Percentiles rank a stretch among this genome's conserved stretches.
These are phyloP conservation scores for Yamadazyma scolyti DNA, from an alignment of 805 yeast genomes.

Conservation along the genomic window DNA sequence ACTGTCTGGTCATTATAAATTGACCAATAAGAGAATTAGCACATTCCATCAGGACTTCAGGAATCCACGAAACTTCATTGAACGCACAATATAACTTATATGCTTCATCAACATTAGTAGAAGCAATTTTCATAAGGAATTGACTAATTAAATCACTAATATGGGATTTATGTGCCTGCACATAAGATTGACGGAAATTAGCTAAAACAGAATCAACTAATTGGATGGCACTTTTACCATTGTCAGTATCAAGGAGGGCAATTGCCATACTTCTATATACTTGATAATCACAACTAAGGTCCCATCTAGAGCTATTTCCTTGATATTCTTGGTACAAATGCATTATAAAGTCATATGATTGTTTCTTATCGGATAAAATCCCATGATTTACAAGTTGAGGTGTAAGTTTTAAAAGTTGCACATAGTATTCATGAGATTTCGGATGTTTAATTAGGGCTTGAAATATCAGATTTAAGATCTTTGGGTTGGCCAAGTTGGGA, in stretches of 20 bases:
- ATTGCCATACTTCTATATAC: conserved; percentile 52
- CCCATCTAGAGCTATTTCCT: conserved; percentile 1
- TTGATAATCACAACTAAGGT: conserved; percentile 32
- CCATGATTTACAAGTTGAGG: conserved; percentile 16
- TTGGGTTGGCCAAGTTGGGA: conserved; percentile 24
- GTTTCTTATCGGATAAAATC: conserved; percentile 14
- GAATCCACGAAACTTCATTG: conserved; percentile 27
- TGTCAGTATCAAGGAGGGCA: conserved; percentile 49
- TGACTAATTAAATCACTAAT: conserved; percentile 41
- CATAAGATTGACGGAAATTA: conserved; percentile 34
- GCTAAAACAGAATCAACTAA: conserved; percentile 53
- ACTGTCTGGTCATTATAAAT: conserved; percentile 13
- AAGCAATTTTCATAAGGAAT: conserved; percentile 31
- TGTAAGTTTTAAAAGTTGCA: conserved; percentile 30
- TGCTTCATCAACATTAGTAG: conserved; percentile 15
- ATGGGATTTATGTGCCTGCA: conserved; percentile 15
- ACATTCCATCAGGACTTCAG: conserved; percentile 28
- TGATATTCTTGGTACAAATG: conserved; percentile 32
- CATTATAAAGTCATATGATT: conserved; percentile 23
- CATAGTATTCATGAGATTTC: conserved; percentile 31
- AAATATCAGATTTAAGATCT: conserved; percentile 12
- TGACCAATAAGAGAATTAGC: conserved; percentile 28
- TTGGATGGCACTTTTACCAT: conserved; percentile 48
- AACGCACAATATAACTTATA: conserved; percentile 24
- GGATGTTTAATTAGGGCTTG: conserved; percentile 14